Evolutionary conservation across 1,284 basidiomycete species (phyloP).

Genomic region (Lentinula novae-zelandiae): DNA sequence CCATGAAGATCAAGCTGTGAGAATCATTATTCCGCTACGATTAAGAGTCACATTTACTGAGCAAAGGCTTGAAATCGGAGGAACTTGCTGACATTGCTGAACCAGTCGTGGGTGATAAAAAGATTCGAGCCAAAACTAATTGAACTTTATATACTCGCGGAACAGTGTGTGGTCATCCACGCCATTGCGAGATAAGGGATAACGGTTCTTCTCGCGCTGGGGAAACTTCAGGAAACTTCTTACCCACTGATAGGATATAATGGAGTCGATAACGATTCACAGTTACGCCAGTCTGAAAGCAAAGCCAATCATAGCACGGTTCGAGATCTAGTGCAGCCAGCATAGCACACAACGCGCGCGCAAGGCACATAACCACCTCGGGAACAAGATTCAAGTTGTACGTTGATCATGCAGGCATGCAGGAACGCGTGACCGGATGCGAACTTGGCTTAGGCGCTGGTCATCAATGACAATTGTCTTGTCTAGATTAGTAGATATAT

Average conservation of each 20-base stretch:
- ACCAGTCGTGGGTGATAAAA: neutral
- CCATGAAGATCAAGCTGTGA: neutral
- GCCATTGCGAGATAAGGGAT: neutral
- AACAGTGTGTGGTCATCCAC: neutral
- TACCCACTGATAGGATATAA: neutral
- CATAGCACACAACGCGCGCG: too few species aligned
- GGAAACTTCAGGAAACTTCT: neutral
- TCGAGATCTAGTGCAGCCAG: too few species aligned
- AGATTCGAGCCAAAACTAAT: too few species aligned
- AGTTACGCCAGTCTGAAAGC: neutral
- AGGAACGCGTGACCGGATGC: too few species aligned
- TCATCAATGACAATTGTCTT: too few species aligned
- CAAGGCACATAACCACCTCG: too few species aligned
- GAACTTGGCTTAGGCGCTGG: too few species aligned
- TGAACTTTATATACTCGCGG: neutral
- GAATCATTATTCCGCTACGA: neutral
- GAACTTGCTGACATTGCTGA: neutral
- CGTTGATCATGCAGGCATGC: too few species aligned
- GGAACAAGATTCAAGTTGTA: too few species aligned
- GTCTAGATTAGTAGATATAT: too few species aligned
- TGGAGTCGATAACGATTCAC: neutral
- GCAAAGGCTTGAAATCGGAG: conserved; percentile 10
- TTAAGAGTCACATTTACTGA: neutral
- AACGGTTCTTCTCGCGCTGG: neutral
- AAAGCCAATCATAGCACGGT: too few species aligned